A percentile compares a stretch with the other conserved stretches of the same genome.
These are phyloP conservation scores for Aureobasidium sp. DNA, from an alignment of 2,329 filamentous ascomycete genomes.

Conservation along the genomic window DNA sequence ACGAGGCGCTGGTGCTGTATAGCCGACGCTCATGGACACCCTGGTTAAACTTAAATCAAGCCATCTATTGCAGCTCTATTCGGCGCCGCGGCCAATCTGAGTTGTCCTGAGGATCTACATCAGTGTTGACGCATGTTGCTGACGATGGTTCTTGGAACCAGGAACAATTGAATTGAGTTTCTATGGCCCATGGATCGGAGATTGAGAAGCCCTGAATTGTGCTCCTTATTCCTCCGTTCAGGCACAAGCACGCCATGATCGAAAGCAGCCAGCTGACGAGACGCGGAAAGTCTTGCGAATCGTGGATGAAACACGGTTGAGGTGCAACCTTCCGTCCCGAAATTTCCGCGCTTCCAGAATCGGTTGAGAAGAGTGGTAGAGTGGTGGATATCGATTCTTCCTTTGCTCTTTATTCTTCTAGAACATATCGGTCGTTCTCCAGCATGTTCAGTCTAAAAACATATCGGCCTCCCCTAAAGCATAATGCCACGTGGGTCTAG, in stretches of 20 bases:
- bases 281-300: neutral
- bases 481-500: neutral
- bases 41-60: neutral
- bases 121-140: neutral
- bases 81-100: neutral
- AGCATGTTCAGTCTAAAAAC: neutral
- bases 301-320: neutral
- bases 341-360: conserved; percentile 6
- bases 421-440: neutral
- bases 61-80: neutral
- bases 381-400: neutral
- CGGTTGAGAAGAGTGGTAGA: neutral
- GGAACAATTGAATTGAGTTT: conserved; percentile 8
- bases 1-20: neutral
- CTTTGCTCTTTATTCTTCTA: conserved; percentile 1
- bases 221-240: neutral
- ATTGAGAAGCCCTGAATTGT: neutral
- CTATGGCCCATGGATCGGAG: neutral
- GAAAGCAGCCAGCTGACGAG: neutral
- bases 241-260: neutral
- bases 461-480: neutral
- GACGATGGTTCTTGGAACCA: neutral
- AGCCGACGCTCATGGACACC: neutral
- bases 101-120: neutral
- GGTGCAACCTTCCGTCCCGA: neutral